These are phyloP conservation scores for Parsonsia alboflavescens DNA, from an alignment of 257 asterid genomes.

Conservation along the genomic window DNA sequence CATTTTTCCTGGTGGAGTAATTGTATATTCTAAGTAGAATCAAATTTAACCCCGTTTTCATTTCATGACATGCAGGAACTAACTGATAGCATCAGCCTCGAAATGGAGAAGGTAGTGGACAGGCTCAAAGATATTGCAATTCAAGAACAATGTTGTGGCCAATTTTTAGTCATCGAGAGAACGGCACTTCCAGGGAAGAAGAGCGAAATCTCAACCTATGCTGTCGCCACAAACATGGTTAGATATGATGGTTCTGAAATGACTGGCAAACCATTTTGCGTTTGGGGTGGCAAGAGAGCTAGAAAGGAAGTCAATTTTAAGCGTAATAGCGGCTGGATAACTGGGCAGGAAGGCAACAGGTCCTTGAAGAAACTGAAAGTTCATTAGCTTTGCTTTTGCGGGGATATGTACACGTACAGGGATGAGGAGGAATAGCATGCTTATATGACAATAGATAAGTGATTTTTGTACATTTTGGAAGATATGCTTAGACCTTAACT, in stretches of 20 bases:
- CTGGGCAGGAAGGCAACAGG: constrained; percentile 9
- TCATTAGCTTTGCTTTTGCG: constrained; percentile 6
- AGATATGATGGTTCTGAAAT: constrained; percentile 8
- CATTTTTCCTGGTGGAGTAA: not conserved
- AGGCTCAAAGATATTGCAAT: constrained; percentile 35
- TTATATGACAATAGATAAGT: not conserved
- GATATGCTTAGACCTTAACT: not conserved
- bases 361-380: constrained; percentile 22
- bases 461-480: not conserved
- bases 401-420: not conserved
- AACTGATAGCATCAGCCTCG: constrained; percentile 29
- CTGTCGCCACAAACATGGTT: constrained; percentile 22
- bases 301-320: constrained; percentile 6
- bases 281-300: not conserved
- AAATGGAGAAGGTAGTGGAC: constrained; percentile 45
- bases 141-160: constrained; percentile 17
- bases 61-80: constrained; percentile 35
- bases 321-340: constrained; percentile 1
- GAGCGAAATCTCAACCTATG: constrained; percentile 18
- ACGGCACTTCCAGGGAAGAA: constrained; percentile 15
- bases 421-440: not conserved
- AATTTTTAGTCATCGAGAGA: constrained; percentile 21
- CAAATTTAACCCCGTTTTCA: not conserved
- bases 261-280: not conserved
- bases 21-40: not conserved